Conservation (phyloP, 1,139 yeast genomes). For the Lodderomyces beijingensis region DNA sequence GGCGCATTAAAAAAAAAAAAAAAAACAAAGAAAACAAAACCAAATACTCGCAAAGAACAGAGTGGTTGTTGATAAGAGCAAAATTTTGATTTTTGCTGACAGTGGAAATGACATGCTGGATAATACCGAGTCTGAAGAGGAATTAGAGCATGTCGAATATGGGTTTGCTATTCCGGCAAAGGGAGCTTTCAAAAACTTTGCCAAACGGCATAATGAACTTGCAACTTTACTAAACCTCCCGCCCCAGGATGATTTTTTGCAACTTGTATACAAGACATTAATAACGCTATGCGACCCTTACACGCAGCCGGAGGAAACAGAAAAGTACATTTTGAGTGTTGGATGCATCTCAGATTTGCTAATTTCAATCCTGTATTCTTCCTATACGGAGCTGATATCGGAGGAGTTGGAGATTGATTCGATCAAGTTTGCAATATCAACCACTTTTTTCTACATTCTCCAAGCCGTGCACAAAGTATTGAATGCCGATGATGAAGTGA, state of each 20-base stretch:
- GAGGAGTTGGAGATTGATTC: constrained; percentile 14
- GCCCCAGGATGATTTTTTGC: constrained; percentile 14
- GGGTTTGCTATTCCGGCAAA: constrained; percentile 23
- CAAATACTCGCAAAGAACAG: too few relatives aligned
- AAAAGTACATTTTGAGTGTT: constrained; percentile 46
- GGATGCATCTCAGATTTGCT: constrained; percentile 50
- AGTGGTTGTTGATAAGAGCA: too few relatives aligned
- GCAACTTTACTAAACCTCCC: constrained; percentile 18
- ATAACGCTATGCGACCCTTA: constrained; percentile 58
- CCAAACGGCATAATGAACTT: constrained; percentile 20
- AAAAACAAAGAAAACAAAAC: too few relatives aligned
- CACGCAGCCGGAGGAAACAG: constrained; percentile 67
- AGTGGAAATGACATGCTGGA: constrained; percentile 26
- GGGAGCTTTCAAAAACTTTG: constrained; percentile 14
- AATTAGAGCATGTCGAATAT: constrained; percentile 20
- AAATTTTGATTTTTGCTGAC: too few relatives aligned
- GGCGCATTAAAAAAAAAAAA: too few relatives aligned
- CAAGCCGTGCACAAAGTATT: constrained; percentile 36
- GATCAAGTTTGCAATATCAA: constrained; percentile 38
- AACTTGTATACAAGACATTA: constrained; percentile 25
- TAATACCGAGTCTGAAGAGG: constrained; percentile 17
- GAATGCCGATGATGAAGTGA: constrained; percentile 46
- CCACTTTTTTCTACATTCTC: constrained; percentile 38
- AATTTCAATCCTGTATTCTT: constrained; percentile 34
- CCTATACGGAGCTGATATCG: constrained; percentile 2